phyloP scores from a whole-genome alignment of 306 rosid species.

The cucumber (Cucumis sativus) region DNA sequence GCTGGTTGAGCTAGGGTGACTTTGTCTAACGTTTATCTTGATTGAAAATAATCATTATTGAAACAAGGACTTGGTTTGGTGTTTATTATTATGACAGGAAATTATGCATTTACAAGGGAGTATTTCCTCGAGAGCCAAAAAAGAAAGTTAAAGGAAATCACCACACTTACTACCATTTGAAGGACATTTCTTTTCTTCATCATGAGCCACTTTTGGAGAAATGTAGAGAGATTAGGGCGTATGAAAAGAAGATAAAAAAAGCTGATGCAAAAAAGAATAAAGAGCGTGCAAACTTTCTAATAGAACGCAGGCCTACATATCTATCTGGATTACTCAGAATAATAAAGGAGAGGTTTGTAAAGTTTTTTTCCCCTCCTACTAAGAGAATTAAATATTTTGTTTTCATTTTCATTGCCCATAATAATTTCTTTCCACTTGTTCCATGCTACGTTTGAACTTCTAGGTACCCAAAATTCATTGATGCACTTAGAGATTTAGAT shows the following conservation, averaged over 20 bases:
- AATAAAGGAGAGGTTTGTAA: conserved; percentile 60
- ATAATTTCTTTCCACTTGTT: neutral
- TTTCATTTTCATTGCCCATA: neutral
- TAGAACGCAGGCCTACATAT: conserved; percentile 40
- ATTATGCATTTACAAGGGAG: conserved; percentile 79
- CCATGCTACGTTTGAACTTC: conserved; percentile 1
- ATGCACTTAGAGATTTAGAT: conserved; percentile 87
- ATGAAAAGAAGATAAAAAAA: conserved; percentile 70
- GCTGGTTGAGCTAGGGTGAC: neutral
- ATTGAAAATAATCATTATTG: neutral
- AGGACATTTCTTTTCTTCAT: conserved; percentile 77
- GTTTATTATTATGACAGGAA: conserved; percentile 36
- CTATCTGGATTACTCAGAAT: conserved; percentile 35
- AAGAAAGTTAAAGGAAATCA: conserved; percentile 90
- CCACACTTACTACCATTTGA: conserved; percentile 81
- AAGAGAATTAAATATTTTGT: neutral
- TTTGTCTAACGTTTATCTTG: neutral
- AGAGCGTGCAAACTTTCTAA: conserved; percentile 53
- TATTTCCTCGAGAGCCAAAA: conserved; percentile 89
- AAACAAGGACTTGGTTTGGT: neutral
- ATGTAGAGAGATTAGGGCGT: conserved; percentile 50
- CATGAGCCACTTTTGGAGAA: conserved; percentile 78
- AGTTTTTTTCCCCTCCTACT: neutral
- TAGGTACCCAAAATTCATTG: conserved; percentile 81
- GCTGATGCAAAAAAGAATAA: conserved; percentile 72